Evolutionary conservation across 352 stramenopile species (phyloP).

Genomic region (Phytophthora citrophthora): DNA sequence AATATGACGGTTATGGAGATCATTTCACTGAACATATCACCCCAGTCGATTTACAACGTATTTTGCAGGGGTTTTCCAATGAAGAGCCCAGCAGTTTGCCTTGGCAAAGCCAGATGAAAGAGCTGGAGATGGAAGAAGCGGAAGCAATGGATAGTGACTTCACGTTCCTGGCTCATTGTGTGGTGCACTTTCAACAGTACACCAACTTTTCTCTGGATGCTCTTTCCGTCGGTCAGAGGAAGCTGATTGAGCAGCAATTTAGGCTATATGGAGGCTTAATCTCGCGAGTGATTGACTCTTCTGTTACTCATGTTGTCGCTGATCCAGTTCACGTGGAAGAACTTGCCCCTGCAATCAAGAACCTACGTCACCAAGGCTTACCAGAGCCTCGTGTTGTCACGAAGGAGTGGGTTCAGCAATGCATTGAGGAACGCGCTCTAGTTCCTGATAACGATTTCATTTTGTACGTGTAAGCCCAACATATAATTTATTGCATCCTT

Average conservation of each 20-base stretch:
- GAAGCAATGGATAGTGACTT: constrained; percentile 70
- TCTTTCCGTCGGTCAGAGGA: constrained; percentile 42
- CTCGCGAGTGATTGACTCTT: constrained; percentile 39
- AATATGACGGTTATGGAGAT: constrained; percentile 79
- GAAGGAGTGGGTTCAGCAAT: constrained; percentile 67
- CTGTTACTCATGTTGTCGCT: constrained; percentile 75
- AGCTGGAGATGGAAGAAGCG: constrained; percentile 61
- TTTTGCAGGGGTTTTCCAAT: constrained; percentile 46
- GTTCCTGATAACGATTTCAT: constrained; percentile 63
- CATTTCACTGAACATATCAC: constrained; percentile 70
- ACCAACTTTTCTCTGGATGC: constrained; percentile 20
- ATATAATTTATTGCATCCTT: constrained; percentile 44
- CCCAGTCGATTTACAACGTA: constrained; percentile 51
- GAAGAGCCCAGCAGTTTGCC: constrained; percentile 9
- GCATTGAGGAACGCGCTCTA: constrained; percentile 52
- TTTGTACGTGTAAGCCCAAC: constrained; percentile 51
- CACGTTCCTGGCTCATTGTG: constrained; percentile 81
- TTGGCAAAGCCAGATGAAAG: constrained; percentile 59
- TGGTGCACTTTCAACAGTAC: constrained; percentile 56
- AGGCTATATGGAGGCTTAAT: constrained; percentile 62
- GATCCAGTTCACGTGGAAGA: constrained; percentile 41
- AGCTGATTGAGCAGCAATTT: constrained; percentile 65
- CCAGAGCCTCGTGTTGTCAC: constrained; percentile 65
- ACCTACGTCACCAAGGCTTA: constrained; percentile 45
- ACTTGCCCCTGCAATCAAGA: constrained; percentile 53